Evolutionary conservation across 179 eudicot genomes (phyloP), one percentile per base, ranked within the genome.

Genomic region (Beta lomatogona): DNA sequence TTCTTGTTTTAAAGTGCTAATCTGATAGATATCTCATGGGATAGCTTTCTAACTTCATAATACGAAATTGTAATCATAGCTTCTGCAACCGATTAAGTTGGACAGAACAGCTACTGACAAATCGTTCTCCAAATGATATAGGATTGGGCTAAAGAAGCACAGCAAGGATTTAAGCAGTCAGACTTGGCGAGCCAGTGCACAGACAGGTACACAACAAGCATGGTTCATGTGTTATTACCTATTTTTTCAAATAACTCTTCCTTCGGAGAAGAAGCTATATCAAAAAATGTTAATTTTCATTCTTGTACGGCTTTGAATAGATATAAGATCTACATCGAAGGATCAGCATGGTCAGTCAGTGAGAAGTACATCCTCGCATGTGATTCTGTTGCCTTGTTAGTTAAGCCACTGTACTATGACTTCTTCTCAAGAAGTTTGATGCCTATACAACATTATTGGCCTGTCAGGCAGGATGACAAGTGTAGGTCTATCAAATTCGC

Each of bases 321-420:
- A 81, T 95, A 91, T 78, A 94, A 95, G 79, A 92, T 95, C 73
- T 95, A 94, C 79, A 89, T 94, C 10, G 99, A 95, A 86, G 99
- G 98, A n/a, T 87, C 91, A 44, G 98, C 95, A 16, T 94, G 98
- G 99, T 95, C 99, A 12, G 99, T 95, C 81, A 93, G 99, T 48
- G 91, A 91, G 82, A 95, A 95, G 74, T 93, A 95, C 85, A 93
- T 95, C 86, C 94, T 92, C 19, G 95, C 95, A 1, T 95, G 98
- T 72, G 90, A 95, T 83, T 95, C 98, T 11, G 89, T 92, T 28
- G 81, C 94, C 31, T 86, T 94, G 45, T 53, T 91, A 36, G 90
- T 95, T 45, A 89, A 88, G 73, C 95, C 99, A 15, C 84, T 75
- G 28, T 94, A 94, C 86, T 96, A 91, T 61, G 99, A 94, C 86